phyloP scores from a whole-genome alignment of 1,139 yeast species.

The Nakaseomyces glabratus region DNA sequence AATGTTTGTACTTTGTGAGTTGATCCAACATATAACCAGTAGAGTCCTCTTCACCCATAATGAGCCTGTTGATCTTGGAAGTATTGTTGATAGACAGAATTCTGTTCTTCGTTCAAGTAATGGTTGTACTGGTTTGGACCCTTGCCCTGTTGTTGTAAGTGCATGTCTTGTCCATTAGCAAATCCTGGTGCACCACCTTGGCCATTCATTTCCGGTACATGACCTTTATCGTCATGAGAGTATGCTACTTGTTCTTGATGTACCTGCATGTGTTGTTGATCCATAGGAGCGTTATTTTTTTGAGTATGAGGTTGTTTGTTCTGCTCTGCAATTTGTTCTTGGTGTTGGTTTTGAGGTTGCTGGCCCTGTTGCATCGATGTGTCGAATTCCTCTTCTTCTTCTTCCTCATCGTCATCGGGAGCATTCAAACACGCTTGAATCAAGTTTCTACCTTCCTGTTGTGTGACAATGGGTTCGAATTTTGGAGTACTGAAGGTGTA shows the following conservation, averaged over 20 bases:
- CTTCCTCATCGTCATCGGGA: constrained; percentile 48
- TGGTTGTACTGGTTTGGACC: constrained; percentile 35
- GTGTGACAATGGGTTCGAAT: constrained; percentile 92
- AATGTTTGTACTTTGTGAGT: too few species aligned
- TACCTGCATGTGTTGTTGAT: constrained; percentile 4
- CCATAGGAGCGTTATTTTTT: background rate
- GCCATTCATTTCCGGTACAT: constrained; percentile 10
- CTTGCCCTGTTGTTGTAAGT: constrained; percentile 30
- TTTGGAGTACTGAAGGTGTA: constrained; percentile 98
- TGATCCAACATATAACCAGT: too few species aligned
- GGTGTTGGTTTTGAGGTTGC: constrained; percentile 7
- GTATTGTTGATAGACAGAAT: constrained; percentile 51
- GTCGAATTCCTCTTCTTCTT: constrained; percentile 52
- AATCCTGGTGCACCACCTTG: constrained; percentile 16
- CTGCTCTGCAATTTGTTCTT: constrained; percentile 1
- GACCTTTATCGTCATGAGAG: constrained; percentile 1
- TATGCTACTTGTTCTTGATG: constrained; percentile 2
- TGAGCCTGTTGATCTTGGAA: constrained; percentile 45
- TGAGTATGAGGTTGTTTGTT: constrained; percentile 21
- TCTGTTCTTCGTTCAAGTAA: constrained; percentile 42
- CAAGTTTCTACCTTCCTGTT: constrained; percentile 91
- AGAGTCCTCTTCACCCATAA: too few species aligned
- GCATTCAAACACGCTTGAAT: constrained; percentile 97
- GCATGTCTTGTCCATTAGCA: constrained; percentile 20
- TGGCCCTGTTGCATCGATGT: constrained; percentile 10